Percentiles rank a stretch among this genome's conserved stretches.
Conservation (phyloP, 2,329 filamentous ascomycete genomes). For the Plenodomus biglobosus region DNA sequence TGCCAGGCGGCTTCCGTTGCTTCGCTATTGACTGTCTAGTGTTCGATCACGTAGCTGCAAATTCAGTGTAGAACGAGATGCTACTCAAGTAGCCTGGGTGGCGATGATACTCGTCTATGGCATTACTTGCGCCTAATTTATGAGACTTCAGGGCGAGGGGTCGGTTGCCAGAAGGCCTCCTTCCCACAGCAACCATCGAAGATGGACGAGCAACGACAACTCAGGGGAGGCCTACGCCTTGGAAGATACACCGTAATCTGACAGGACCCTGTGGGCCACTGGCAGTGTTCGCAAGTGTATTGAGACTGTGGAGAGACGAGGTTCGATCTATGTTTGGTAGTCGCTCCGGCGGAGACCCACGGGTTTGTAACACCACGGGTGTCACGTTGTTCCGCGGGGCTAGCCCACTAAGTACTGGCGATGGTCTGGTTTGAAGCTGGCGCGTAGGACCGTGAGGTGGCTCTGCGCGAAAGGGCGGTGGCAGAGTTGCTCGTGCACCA, state of each 20-base stretch:
- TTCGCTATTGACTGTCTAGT: background rate
- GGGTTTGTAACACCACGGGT: slow-evolving; percentile 36
- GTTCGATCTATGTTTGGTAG: slow-evolving; percentile 31
- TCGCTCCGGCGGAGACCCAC: slow-evolving; percentile 31
- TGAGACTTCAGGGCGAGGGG: background rate
- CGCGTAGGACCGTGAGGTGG: slow-evolving; percentile 34
- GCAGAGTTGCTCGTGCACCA: slow-evolving; percentile 25
- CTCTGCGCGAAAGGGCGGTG: slow-evolving; percentile 26
- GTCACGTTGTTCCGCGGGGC: slow-evolving; percentile 29
- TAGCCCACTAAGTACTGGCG: slow-evolving; percentile 37
- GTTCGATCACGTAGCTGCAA: background rate
- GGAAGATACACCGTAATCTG: slow-evolving; percentile 21
- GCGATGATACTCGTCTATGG: background rate
- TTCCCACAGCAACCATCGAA: background rate
- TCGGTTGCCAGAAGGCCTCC: background rate
- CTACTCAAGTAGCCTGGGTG: background rate
- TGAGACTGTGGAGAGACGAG: slow-evolving; percentile 22
- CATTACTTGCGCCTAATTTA: background rate
- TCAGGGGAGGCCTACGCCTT: slow-evolving; percentile 20
- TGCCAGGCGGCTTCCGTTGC: background rate
- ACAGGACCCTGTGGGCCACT: slow-evolving; percentile 18
- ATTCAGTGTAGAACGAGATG: background rate
- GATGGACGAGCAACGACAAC: no score
- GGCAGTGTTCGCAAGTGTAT: slow-evolving; percentile 15
- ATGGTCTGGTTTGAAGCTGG: slow-evolving; percentile 41